Evolutionary conservation across 108 stramenopile genomes (phyloP).

Genomic region (Cyclostephanos invisitatus): DNA sequence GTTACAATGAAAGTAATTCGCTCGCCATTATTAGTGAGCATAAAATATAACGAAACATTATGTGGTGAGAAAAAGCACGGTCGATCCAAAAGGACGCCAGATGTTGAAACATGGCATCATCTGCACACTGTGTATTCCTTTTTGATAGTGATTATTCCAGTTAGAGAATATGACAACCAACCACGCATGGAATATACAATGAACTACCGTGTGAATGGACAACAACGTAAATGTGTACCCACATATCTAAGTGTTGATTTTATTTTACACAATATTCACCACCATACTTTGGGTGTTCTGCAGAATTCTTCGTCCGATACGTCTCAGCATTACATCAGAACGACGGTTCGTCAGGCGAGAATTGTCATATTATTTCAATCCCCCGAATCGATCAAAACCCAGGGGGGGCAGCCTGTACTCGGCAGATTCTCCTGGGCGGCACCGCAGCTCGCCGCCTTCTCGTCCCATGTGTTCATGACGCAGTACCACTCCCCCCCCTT

Average conservation of each 20-base stretch:
- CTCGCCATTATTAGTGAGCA: conserved; percentile 3
- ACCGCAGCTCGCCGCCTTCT: conserved; percentile 85
- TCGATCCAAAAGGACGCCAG: conserved; percentile 46
- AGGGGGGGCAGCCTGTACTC: conserved; percentile 82
- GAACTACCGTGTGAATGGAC: too few relatives aligned
- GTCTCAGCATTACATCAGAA: background rate
- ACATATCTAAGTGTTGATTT: too few relatives aligned
- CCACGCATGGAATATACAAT: too few relatives aligned
- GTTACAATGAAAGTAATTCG: conserved; percentile 5
- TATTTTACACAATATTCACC: too few relatives aligned
- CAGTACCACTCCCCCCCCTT: conserved; percentile 86
- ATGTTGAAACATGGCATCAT: conserved; percentile 55
- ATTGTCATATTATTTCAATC: conserved; percentile 14
- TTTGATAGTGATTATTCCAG: too few relatives aligned
- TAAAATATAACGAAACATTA: conserved; percentile 39
- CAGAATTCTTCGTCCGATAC: too few relatives aligned
- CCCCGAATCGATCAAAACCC: conserved; percentile 78
- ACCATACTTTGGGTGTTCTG: too few relatives aligned
- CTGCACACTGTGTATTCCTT: too few relatives aligned
- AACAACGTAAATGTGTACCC: too few relatives aligned
- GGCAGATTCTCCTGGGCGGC: conserved; percentile 90
- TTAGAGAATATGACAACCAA: too few relatives aligned
- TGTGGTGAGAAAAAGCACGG: conserved; percentile 58
- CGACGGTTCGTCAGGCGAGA: background rate
- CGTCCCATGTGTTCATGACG: conserved; percentile 94